phyloP scores from a whole-genome alignment of 2,329 filamentous ascomycete genomes.

The Botrytis paeoniae region DNA sequence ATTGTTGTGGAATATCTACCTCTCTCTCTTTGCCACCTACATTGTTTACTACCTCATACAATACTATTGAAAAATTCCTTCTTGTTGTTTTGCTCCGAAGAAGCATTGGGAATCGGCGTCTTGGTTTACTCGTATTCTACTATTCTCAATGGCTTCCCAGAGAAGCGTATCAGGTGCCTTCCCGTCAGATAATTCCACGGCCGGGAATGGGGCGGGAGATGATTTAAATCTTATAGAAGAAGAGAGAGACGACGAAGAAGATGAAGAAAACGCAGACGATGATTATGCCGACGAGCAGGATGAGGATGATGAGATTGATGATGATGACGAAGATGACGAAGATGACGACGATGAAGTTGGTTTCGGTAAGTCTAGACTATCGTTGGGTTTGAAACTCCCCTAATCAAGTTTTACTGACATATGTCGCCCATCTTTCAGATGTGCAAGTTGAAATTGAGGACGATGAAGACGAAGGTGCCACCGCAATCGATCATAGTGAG shows the following conservation, averaged over 20 bases:
- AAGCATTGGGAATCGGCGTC: not conserved
- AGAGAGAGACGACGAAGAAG: not conserved
- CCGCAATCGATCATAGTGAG: slow-evolving; percentile 38
- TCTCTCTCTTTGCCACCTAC: not conserved
- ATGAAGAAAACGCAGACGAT: not conserved
- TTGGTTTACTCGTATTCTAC: not conserved
- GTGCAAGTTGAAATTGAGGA: slow-evolving; percentile 10
- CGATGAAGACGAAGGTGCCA: slow-evolving; percentile 37
- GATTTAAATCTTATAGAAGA: not conserved
- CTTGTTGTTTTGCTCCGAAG: not conserved
- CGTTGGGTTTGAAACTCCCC: too few relatives aligned
- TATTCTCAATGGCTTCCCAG: not conserved
- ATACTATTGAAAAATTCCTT: not conserved
- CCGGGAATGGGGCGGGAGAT: not conserved
- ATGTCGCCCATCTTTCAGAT: not conserved
- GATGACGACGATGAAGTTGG: not conserved
- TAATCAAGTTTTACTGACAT: not conserved
- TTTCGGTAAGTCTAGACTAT: slow-evolving; percentile 5
- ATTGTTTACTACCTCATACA: not conserved
- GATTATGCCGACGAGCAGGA: not conserved
- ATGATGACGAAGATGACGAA: not conserved
- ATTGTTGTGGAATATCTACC: not conserved
- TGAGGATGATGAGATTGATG: not conserved
- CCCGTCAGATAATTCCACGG: not conserved
- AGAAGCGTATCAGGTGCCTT: not conserved